Evolutionary conservation across 192 early-diverging fungal genomes (phyloP).

Genomic region (Coemansia sp.): DNA sequence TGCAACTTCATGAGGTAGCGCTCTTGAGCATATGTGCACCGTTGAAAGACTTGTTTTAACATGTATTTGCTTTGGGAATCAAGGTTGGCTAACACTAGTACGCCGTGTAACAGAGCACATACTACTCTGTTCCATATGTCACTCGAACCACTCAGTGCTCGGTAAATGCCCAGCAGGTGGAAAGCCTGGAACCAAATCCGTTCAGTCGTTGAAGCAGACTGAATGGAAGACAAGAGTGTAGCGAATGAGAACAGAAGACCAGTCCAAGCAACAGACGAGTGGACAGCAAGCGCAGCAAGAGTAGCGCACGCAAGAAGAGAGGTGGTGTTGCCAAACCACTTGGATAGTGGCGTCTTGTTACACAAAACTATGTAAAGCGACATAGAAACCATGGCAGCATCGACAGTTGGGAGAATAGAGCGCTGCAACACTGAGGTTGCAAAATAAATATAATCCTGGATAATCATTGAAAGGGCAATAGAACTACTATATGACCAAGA

Average conservation of each 20-base stretch:
- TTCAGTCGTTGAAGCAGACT: not conserved
- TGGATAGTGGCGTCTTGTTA: not conserved
- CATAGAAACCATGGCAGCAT: not conserved
- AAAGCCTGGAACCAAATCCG: not conserved
- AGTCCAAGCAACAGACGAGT: not conserved
- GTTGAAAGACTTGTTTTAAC: not conserved
- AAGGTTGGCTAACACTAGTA: not conserved
- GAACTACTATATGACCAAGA: not conserved
- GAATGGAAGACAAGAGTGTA: not conserved
- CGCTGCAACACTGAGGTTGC: not conserved
- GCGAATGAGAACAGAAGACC: not conserved
- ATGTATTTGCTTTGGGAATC: not conserved
- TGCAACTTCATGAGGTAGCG: slow-evolving; percentile 8
- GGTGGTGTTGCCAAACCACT: not conserved
- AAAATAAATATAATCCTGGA: not conserved
- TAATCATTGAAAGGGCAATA: slow-evolving; percentile 1
- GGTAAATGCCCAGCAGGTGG: not conserved
- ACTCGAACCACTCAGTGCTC: not conserved
- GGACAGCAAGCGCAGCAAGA: not conserved
- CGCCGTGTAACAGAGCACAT: not conserved
- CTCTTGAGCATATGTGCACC: slow-evolving; percentile 6
- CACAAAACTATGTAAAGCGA: not conserved
- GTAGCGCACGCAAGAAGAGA: not conserved
- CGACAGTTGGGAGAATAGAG: not conserved
- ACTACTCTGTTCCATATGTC: not conserved